Base-by-base conservation (phyloP, 257 asterid species). In the Solanum chmielewskii region DNA sequence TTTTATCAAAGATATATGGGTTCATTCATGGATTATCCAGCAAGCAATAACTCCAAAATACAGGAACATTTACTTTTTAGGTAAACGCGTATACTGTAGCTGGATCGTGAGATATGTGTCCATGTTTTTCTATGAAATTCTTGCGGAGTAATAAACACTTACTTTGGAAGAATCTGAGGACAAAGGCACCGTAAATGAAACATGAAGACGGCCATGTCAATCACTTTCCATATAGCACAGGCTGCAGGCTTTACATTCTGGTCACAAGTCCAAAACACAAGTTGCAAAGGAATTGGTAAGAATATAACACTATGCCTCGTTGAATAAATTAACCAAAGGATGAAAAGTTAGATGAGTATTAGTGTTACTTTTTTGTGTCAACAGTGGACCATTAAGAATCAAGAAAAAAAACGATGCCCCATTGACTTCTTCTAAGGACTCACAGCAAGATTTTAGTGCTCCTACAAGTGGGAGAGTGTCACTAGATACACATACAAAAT, bases 401-500 rank as follows among this genome's bases (percentile, higher is more conserved):
- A 85, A 69, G 87, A 64, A 83, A 37, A 9, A 60, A 23, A 70
- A 41, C 11, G 23, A 71, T 80, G 33, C 27, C 44, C 74, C 62
- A 73, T 73, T 81, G 77, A 84, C 86, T 75, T 87, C 47, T 75
- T 10, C 25, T 52, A 18, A 18, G 56, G 45, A 18, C 14, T 56
- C 69, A 20, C 27, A 60, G 71, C 89, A 80, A 76, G 10, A 68
- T n/a, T 20, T 69, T 49, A 39, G 91, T 88, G 91, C 81, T 82
- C 76, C 83, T 60, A 87, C 62, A 83, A 88, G 83, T 76, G 86
- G 88, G 86, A 82, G 89, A 87, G 45, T 1, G 37, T 44, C 87
- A 89, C 80, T 71, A 27, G 86, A 60, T 60, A 84, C 80, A 64
- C 27, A 59, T 60, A 84, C 70, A 74, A 33, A 45, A 82, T 80